Base-by-base conservation (phyloP, 2,329 filamentous ascomycete genomes). In the Scolecobasidium constrictum region DNA sequence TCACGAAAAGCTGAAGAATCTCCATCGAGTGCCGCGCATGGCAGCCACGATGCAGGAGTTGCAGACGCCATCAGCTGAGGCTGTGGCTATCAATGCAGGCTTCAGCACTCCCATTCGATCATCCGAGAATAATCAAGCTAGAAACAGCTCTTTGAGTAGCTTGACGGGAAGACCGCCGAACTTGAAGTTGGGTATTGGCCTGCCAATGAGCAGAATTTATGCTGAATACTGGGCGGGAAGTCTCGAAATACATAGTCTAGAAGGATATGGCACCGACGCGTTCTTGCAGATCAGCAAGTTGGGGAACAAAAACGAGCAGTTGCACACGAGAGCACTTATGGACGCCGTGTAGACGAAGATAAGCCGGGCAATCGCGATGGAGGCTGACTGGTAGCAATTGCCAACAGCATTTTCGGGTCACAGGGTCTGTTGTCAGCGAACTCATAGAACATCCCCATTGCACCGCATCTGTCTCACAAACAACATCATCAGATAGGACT, bases 151-250 rank as follows among this genome's bases (percentile, higher is more conserved):
- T 1, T 69, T 98, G 19, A 78, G 83, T 9, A 81, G 83, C 2
- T 69, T 98, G 34, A 86, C 86, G 1, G 83, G 80, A 45, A 74
- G 92, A 26, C 86, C 87, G 15, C 90, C 92, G 0, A 83, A 94
- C 56, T 67, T 96, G 47, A 77, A 86, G 9, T 71, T 98, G 2
- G 92, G 92, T 3, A 94, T 98, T 73, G 92, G 92, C 1, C 64
- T 98, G 40, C 92, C 92, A 0, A 80, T 98, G 65, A 94, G 88
- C 54, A 77, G 86, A 48, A 85, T 96, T 3, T 98, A 96, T 61
- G 87, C 90, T 20, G 90, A 96, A 62, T 96, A 96, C 62, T 98
- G 92, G 92, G 92, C 92, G 3, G 92, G 92, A 18, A 92, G 77
- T 53, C 67, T 98, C 6, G 84, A 94, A 54, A 63, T 96, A 46